These are phyloP conservation scores for Fusarium chaquense DNA, from an alignment of 2,329 filamentous ascomycete species.

Conservation along the genomic window DNA sequence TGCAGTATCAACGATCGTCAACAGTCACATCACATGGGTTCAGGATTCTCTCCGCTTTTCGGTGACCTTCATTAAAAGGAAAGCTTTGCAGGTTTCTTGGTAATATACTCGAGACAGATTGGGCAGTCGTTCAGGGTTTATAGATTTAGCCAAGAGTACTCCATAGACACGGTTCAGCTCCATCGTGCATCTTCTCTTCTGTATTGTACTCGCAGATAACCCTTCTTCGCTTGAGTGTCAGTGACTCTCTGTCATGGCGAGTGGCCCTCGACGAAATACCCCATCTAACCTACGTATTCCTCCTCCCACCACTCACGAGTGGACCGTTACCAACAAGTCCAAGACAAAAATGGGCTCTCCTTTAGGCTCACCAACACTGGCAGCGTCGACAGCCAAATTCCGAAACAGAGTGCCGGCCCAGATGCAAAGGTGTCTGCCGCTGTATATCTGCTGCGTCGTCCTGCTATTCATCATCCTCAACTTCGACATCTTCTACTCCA, in stretches of 20 bases:
- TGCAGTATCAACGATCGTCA: background rate
- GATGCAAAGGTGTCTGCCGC: constrained; percentile 60
- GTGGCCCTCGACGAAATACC: constrained; percentile 40
- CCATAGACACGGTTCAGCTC: background rate
- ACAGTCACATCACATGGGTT: constrained; percentile 33
- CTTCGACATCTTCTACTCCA: constrained; percentile 54
- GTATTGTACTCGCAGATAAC: constrained; percentile 1
- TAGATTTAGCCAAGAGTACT: background rate
- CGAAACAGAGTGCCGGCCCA: constrained; percentile 58
- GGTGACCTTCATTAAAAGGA: constrained; percentile 34
- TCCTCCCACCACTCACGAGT: constrained; percentile 30
- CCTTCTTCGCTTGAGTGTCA: background rate
- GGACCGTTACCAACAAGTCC: constrained; percentile 21
- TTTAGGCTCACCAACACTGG: constrained; percentile 54
- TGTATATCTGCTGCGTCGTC: constrained; percentile 59
- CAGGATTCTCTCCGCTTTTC: constrained; percentile 5
- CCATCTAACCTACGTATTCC: constrained; percentile 40
- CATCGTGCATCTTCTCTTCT: constrained; percentile 9
- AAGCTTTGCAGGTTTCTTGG: constrained; percentile 20
- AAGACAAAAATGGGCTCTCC: constrained; percentile 49
- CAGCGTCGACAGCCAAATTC: constrained; percentile 54
- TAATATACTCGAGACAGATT: constrained; percentile 14
- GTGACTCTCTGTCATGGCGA: constrained; percentile 39
- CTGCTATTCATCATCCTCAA: constrained; percentile 62
- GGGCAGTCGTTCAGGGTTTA: background rate